These are phyloP conservation scores for Trichocomaceae sp. DNA, from an alignment of 2,329 filamentous ascomycete species.

Conservation along the genomic window DNA sequence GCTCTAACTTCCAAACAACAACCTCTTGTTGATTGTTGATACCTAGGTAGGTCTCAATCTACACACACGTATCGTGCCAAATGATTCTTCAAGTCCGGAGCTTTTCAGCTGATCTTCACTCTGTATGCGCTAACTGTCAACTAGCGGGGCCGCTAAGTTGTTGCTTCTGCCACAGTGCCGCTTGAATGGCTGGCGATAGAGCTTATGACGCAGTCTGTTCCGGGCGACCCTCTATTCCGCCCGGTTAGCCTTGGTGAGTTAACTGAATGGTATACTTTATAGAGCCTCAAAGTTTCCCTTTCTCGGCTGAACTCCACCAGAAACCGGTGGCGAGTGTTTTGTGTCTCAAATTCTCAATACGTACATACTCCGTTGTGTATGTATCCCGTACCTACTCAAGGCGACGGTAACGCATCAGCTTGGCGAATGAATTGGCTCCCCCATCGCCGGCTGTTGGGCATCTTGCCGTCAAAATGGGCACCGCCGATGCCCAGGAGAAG, in stretches of 20 bases:
- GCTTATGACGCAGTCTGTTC: constrained; percentile 5
- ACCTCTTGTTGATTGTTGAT: not conserved
- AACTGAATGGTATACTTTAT: not conserved
- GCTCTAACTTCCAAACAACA: too few relatives aligned
- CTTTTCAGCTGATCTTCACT: not conserved
- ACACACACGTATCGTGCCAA: not conserved
- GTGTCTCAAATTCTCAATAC: too few relatives aligned
- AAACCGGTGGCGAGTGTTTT: constrained; percentile 1
- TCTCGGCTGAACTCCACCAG: not conserved
- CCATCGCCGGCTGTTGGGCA: not conserved
- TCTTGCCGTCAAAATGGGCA: not conserved
- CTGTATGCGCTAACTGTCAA: not conserved
- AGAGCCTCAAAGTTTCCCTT: constrained; percentile 9
- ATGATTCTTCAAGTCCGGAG: not conserved
- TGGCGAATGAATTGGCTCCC: not conserved
- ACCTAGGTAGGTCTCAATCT: too few relatives aligned
- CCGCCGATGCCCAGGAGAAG: not conserved
- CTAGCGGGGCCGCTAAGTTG: constrained; percentile 1
- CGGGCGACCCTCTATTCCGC: constrained; percentile 6
- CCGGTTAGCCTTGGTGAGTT: not conserved
- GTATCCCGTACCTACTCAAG: not conserved
- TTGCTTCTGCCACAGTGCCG: not conserved
- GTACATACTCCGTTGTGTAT: not conserved
- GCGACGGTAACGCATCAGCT: not conserved
- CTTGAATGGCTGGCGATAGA: not conserved